These are phyloP conservation scores for Cyberlindnera meyerae DNA, from an alignment of 805 yeast genomes.

Conservation along the genomic window DNA sequence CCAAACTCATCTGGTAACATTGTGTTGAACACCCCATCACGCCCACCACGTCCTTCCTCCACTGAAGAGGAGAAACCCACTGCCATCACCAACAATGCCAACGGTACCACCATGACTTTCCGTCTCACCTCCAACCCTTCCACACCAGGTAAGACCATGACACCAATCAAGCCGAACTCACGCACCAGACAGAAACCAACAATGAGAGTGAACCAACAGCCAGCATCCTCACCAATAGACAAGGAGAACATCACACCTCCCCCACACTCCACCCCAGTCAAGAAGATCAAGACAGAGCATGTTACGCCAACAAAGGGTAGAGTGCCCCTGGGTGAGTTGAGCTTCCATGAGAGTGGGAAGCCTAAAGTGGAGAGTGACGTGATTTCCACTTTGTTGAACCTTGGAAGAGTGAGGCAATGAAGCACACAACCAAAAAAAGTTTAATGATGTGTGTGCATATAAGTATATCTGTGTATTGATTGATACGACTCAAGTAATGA, in stretches of 20 bases:
- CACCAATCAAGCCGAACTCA: slow-evolving; percentile 7
- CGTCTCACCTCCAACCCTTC: slow-evolving; percentile 12
- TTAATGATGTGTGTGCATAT: too few relatives aligned
- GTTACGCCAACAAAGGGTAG: slow-evolving; percentile 6
- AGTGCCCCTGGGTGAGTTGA: slow-evolving; percentile 14
- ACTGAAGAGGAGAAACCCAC: slow-evolving; percentile 2
- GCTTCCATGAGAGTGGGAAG: slow-evolving; percentile 3
- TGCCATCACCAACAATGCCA: slow-evolving; percentile 12
- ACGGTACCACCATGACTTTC: slow-evolving; percentile 22
- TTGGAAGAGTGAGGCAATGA: too few relatives aligned
- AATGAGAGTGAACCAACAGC: slow-evolving; percentile 20
- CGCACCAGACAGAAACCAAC: slow-evolving; percentile 12
- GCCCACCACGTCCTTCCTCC: slow-evolving; percentile 7
- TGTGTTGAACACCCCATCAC: slow-evolving; percentile 17
- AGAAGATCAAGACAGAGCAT: not conserved
- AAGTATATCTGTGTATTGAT: too few relatives aligned
- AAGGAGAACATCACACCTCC: slow-evolving; percentile 13
- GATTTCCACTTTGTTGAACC: slow-evolving; percentile 14
- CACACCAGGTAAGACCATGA: slow-evolving; percentile 10
- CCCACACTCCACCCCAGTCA: slow-evolving; percentile 8
- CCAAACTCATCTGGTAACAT: slow-evolving; percentile 1
- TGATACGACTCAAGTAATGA: too few relatives aligned
- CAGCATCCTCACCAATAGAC: slow-evolving; percentile 11
- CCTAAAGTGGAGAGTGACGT: slow-evolving; percentile 15
- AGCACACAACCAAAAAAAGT: too few relatives aligned